Evolutionary conservation across 768 basidiomycete species (phyloP), one percentile per base, ranked within the genome.

Genomic region (Mycena belliarum): DNA sequence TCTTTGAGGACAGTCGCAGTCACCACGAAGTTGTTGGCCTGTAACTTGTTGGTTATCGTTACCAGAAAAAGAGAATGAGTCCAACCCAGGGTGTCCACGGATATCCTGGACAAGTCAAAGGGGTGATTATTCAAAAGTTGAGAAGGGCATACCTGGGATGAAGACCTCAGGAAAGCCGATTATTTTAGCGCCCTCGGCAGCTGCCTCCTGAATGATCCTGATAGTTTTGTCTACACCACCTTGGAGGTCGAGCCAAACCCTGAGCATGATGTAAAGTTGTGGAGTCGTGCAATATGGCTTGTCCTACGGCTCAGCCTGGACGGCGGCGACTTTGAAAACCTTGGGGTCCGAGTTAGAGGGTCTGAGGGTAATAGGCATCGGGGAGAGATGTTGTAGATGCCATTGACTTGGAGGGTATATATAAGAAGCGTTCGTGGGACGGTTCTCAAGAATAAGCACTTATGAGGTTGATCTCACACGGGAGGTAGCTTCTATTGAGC

Each of bases 131-230:
- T 16, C 12, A 3, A n/a, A 38, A 16, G 4, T 38, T 24, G 4
- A 32, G 18, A 3, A 29, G 6, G 18, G 6, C 25, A 43, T 16
- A 38, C 70, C 37, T 38, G 70, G 70, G 20, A 71, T 67, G 59
- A 71, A 71, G 32, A 69, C 63, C 52, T 71, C 70, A 0, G 69
- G 69, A 44, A 71, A 71, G 5, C 69, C 70, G 28, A 71, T 69
- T 24, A 71, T 68, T 56, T 71, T 70, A 20, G 70, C 70, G 23
- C 69, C 70, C 12, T 68, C 48, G 3, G 60, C 48, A 10, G 68
- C 65, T 4, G 70, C 70, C 44, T 71, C 70, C 20, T 60, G 57
- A 25, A 70, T 67, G 44, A 71, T 65, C 10, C 52, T 46, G 57
- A 71, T 68, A 33, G 68, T 69, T 55, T 71, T 71, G 18, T 68